Evolutionary conservation across 169 alveolate genomes (phyloP).

Genomic region (Plasmodium gaboni): DNA sequence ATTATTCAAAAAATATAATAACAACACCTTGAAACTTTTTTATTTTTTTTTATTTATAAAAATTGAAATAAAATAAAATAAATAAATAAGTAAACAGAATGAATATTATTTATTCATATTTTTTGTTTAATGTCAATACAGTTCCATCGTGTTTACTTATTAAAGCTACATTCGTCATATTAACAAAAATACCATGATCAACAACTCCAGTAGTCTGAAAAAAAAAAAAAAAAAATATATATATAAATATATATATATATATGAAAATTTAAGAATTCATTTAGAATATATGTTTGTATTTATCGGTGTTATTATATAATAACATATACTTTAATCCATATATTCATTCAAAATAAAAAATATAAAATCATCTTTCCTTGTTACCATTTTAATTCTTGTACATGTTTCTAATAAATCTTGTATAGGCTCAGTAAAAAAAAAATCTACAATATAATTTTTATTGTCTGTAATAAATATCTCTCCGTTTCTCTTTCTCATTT

Average conservation of each 20-base stretch:
- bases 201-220: slow-evolving; percentile 87
- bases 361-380: background rate
- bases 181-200: slow-evolving; percentile 85
- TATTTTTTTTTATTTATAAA: no score
- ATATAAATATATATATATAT: background rate
- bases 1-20: no score
- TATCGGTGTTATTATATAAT: background rate
- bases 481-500: slow-evolving; percentile 78
- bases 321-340: background rate
- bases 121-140: slow-evolving; percentile 40
- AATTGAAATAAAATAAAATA: no score
- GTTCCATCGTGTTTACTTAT: slow-evolving; percentile 85
- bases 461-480: slow-evolving; percentile 81
- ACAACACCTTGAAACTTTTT: no score
- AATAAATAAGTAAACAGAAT: no score
- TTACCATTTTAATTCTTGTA: slow-evolving; percentile 76
- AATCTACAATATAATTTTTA: slow-evolving; percentile 81
- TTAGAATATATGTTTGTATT: background rate
- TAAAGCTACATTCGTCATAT: slow-evolving; percentile 83
- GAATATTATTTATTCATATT: background rate
- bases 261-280: background rate
- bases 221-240: background rate
- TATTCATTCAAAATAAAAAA: background rate
- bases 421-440: slow-evolving; percentile 77
- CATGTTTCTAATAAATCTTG: slow-evolving; percentile 70